Base-by-base conservation (phyloP, 768 basidiomycete species). In the Pholiota molesta region DNA sequence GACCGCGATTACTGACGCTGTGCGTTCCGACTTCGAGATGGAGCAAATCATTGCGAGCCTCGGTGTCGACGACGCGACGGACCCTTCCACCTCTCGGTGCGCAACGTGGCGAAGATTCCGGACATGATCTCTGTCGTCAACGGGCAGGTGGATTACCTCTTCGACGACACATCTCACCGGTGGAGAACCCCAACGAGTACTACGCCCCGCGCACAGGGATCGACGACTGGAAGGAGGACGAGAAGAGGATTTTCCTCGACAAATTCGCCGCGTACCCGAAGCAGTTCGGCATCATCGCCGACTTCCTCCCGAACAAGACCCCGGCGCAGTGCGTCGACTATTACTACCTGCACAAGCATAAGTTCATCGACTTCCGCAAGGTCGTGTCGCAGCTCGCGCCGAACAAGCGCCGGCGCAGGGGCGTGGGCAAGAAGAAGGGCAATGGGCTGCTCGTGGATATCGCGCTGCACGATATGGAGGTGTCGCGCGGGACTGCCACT, bases 301-400 rank as follows among this genome's bases (percentile, higher is more conserved):
- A 86, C 23, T 84, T 79, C 65, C 76, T 99, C 13, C 86, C 90
- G 5, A 83, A 93, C 80, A 98, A 97, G 81, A 89, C 92, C 1
- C 79, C 92, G 1, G 81, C 88, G 0, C 92, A 97, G 81, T 97
- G 95, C 71, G 92, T 98, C 51, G 85, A 90, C 53, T 97, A 87
- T 75, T 99, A 98, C 75, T 99, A 99, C 74, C 79, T 97, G 55
- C 92, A 95, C 78, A 99, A 98, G 83, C 94, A 95, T 77, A 84
- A 83, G 67, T 75, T 83, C 39, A 92, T 95, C 70, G 90, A 95
- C 75, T 96, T 95, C 76, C 86, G 92, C 59, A 86, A 88, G 66
- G 86, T 91, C 16, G 81, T 94, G 23, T 77, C 86, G 52, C 84
- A 83, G 66, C 83, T 85, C 64, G 88, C 85, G 14, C 84, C 86